These are phyloP conservation scores for Phalaenopsis hybrid DNA, from an alignment of 116 monocot genomes.

Conservation along the genomic window DNA sequence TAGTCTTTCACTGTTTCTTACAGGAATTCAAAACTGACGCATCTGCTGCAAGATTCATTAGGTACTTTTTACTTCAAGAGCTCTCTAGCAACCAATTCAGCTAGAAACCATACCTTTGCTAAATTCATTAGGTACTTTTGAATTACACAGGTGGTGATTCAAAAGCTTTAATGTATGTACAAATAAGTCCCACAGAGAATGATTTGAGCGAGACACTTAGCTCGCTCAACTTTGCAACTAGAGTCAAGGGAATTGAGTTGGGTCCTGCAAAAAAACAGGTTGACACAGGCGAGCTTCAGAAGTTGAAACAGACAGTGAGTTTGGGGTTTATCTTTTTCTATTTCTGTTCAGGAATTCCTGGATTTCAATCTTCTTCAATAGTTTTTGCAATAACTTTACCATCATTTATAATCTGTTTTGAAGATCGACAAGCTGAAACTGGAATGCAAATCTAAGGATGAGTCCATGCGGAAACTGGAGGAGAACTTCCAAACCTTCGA, in stretches of 20 bases:
- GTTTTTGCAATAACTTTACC: slow-evolving; percentile 6
- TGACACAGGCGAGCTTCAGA: slow-evolving; percentile 64
- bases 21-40: slow-evolving; percentile 95
- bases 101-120: background rate
- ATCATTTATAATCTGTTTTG: slow-evolving; percentile 14
- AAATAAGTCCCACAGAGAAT: slow-evolving; percentile 82
- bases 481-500: slow-evolving; percentile 65
- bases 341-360: background rate
- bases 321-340: background rate
- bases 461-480: slow-evolving; percentile 57
- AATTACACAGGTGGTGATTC: slow-evolving; percentile 68
- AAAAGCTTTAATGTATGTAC: slow-evolving; percentile 85
- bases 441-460: slow-evolving; percentile 65
- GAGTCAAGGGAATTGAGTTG: slow-evolving; percentile 70
- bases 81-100: background rate
- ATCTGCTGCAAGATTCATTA: slow-evolving; percentile 87
- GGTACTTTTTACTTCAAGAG: slow-evolving; percentile 25
- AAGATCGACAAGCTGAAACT: slow-evolving; percentile 79
- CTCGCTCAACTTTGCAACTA: slow-evolving; percentile 83
- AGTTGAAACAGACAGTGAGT: slow-evolving; percentile 66
- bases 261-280: slow-evolving; percentile 84
- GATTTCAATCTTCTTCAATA: background rate
- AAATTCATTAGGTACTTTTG: background rate
- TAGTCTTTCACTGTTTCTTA: background rate
- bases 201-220: slow-evolving; percentile 74